Conservation (phyloP, 1,284 basidiomycete species). For the Phylloporus sp. region DNA sequence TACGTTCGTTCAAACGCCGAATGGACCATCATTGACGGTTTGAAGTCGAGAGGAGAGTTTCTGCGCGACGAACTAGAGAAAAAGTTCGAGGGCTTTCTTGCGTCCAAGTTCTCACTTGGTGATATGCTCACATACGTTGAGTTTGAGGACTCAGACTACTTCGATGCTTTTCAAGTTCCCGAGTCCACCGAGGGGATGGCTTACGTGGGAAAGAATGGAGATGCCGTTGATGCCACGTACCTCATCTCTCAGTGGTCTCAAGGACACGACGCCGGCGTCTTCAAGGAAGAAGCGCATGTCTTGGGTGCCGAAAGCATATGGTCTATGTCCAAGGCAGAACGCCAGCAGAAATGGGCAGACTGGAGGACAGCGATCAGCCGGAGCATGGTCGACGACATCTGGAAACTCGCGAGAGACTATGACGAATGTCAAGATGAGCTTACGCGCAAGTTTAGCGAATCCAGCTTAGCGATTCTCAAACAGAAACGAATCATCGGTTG, state of each 20-base stretch:
- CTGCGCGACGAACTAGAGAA: constrained; percentile 31
- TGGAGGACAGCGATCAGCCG: constrained; percentile 53
- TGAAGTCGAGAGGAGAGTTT: constrained; percentile 38
- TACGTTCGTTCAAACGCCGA: constrained; percentile 40
- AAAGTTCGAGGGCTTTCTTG: constrained; percentile 33
- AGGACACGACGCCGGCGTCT: constrained; percentile 54
- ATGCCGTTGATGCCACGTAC: constrained; percentile 41
- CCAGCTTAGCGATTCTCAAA: constrained; percentile 45
- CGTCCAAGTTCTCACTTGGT: constrained; percentile 24
- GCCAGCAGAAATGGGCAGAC: constrained; percentile 39
- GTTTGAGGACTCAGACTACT: constrained; percentile 52
- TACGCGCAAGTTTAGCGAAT: constrained; percentile 46
- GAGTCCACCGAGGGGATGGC: constrained; percentile 44
- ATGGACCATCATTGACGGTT: constrained; percentile 50
- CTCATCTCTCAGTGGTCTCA: constrained; percentile 56
- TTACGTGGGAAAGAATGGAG: constrained; percentile 55
- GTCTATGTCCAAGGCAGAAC: constrained; percentile 46
- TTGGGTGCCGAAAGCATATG: constrained; percentile 48
- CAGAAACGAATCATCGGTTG: constrained; percentile 66
- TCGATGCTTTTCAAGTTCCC: constrained; percentile 57
- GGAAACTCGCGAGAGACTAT: constrained; percentile 46
- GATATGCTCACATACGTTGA: constrained; percentile 53
- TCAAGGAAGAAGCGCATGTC: constrained; percentile 40
- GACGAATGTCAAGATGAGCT: constrained; percentile 50
- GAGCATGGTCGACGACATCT: constrained; percentile 48